Base-by-base conservation (phyloP, 2,329 filamentous ascomycete species). In the Pseudocercospora macadamiae region DNA sequence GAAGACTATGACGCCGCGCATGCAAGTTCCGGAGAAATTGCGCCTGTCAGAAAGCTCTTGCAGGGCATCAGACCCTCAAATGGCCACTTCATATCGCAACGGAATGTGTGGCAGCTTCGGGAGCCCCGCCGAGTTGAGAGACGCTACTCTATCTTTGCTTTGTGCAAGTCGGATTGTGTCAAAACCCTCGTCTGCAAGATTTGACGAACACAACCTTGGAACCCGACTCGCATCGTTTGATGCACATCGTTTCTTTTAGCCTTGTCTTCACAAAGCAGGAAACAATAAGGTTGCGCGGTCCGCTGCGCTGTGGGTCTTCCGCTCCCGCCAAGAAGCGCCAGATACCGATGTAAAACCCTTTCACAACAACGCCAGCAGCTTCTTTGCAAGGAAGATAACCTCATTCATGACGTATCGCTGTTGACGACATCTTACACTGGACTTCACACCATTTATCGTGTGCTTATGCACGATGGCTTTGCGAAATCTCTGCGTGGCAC, bases 1-100 rank as follows among this genome's bases (percentile, higher is more conserved):
- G 47, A 45, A 4, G 39, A 21, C 25, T 23, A 44, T 44, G 32
- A 23, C 47, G 47, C 28, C 19, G 47, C 47, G 32, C 47, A 32
- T 23, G 25, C 16, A 37, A 57, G 16, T 12, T 14, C 48, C 54
- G 54, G 47, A 57, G 45, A 37, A 52, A 51, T 51, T 44, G 47
- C 54, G 28, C 34, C 21, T 45, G 12, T 30, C 8, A 51, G 26
- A 51, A 51, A n/a, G n/a, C n/a, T 16, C 9, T 32, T 51, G 47
- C 47, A 51, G 47, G 28, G 42, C 32, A 25, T 26, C 39, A 49
- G 45, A 34, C 28, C 19, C 36, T 44, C 30, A 16, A 59, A 30
- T 30, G 32, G 25, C 30, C 51, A 39, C 42, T 19, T 45, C n/a
- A n/a, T n/a, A n/a, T n/a, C n/a, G n/a, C n/a, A n/a, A n/a, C n/a